A percentile compares a stretch with the other conserved stretches of the same genome.
Evolutionary conservation across 768 basidiomycete genomes (phyloP).

Genomic region (Lactarius sanguifluus): DNA sequence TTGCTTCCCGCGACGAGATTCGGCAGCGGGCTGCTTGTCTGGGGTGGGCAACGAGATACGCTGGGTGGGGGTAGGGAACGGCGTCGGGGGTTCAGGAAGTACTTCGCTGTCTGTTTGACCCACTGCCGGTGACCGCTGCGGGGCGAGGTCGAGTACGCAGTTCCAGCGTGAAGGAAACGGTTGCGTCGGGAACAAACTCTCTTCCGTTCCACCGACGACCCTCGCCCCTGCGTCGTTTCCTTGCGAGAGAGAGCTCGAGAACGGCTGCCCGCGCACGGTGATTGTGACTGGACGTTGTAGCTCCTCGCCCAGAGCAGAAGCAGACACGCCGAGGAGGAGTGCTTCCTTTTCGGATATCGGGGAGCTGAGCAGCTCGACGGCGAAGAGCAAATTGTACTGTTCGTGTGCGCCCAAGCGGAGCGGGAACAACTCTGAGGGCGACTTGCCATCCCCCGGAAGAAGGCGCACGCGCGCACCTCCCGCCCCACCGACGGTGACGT

Average conservation of each 20-base stretch:
- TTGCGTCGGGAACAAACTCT: conserved; percentile 57
- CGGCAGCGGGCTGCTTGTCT: conserved; percentile 31
- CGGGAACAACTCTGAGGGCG: conserved; percentile 57
- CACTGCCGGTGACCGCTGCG: conserved; percentile 32
- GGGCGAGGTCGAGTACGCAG: conserved; percentile 77
- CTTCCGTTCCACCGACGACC: neutral
- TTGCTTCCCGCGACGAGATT: conserved; percentile 53
- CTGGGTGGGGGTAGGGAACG: conserved; percentile 54
- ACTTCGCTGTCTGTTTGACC: conserved; percentile 41
- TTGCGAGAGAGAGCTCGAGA: conserved; percentile 28
- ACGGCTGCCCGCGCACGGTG: conserved; percentile 74
- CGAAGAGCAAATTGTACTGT: conserved; percentile 87
- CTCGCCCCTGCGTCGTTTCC: conserved; percentile 14
- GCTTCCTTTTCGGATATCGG: conserved; percentile 52
- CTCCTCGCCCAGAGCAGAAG: conserved; percentile 17
- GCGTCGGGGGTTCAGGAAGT: conserved; percentile 76
- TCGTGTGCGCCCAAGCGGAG: conserved; percentile 67
- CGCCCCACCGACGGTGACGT: conserved; percentile 69
- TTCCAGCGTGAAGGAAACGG: conserved; percentile 89
- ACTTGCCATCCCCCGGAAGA: conserved; percentile 49
- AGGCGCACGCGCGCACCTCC: conserved; percentile 51
- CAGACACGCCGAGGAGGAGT: conserved; percentile 31
- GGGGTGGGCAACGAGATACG: conserved; percentile 26
- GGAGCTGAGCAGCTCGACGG: conserved; percentile 75
- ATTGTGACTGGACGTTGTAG: conserved; percentile 46